Conservation (phyloP, 208 protist species). For the Trypanosoma boissoni region DNA sequence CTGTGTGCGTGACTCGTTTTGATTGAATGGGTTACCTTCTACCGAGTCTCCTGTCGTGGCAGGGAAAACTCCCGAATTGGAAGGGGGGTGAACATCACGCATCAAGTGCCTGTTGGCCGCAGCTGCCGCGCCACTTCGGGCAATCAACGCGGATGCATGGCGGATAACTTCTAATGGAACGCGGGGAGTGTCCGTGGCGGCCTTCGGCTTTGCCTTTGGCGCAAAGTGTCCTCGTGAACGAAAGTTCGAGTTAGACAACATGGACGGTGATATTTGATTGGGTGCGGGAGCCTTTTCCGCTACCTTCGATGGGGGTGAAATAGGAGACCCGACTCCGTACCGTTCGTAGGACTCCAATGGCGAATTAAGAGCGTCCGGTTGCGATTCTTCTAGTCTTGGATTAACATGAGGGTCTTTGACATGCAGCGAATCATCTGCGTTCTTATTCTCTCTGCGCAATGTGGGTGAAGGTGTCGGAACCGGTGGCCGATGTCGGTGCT, state of each 20-base stretch:
- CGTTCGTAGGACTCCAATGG: no score
- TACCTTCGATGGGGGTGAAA: not conserved
- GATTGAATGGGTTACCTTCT: no score
- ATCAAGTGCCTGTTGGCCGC: no score
- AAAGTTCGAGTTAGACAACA: slow-evolving; percentile 9
- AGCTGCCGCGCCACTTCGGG: slow-evolving; percentile 1
- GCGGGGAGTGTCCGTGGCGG: slow-evolving; percentile 30
- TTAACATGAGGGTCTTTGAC: no score
- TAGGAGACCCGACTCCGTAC: not conserved
- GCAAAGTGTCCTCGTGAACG: slow-evolving; percentile 33
- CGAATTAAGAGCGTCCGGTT: no score
- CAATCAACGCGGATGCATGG: slow-evolving; percentile 49
- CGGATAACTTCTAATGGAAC: slow-evolving; percentile 73
- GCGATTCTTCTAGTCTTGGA: no score
- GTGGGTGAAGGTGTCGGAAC: not conserved
- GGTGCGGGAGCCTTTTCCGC: not conserved
- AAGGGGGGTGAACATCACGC: no score
- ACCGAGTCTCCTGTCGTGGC: no score
- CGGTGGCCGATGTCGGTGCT: not conserved
- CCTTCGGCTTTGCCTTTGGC: slow-evolving; percentile 82
- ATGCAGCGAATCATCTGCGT: no score
- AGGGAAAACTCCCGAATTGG: no score
- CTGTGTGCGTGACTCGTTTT: no score
- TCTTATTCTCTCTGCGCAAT: not conserved
- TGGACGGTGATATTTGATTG: not conserved